Evolutionary conservation across 2,329 filamentous ascomycete genomes (phyloP), one percentile per base, ranked within the genome.

Genomic region (Rhexocercosporidium sp.): DNA sequence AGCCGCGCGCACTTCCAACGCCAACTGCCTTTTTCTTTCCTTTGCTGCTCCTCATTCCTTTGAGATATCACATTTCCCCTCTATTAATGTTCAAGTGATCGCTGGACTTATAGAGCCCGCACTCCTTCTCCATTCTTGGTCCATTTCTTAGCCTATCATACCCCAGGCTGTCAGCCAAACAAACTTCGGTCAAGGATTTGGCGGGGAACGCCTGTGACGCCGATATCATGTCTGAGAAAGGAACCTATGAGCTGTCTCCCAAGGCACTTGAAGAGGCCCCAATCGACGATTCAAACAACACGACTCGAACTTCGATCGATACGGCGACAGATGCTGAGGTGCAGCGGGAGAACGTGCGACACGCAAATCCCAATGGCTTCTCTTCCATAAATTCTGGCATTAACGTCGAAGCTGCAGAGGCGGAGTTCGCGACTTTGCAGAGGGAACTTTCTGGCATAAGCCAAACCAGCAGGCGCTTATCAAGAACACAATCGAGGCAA

Each of bases 371-470:
- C 56, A 79, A 82, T 72, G 84, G 84, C 41, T 81, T 82, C 62
- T 79, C 81, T 5, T 75, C 74, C n/a, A 68, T 71, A 27, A 64
- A 64, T 11, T 64, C 51, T 41, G 87, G 88, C 25, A 84, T 94
- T 37, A 66, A 76, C 65, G 84, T 94, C 61, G 82, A 86, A 66
- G 85, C 86, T 62, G 91, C 91, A 51, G 86, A 92, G 77, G 86
- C 86, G 37, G 90, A 93, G 29, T 94, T 94, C 71, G 86, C 85
- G 0, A 84, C 91, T 70, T 82, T 94, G 16, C 90, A 86, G 75
- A 83, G 84, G 41, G 84, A 89, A 76, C 80, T 91, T 22, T 86
- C 87, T 1, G 83, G 82, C 7, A 77, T 85, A n/a, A 89, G 86
- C 7, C 83, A 83, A 34, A 81, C 81, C 0, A 88, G 85, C 75